Percentiles rank a stretch among this genome's conserved stretches.
phyloP scores from a whole-genome alignment of 2,329 filamentous ascomycete genomes.

The Penicillium sp. region DNA sequence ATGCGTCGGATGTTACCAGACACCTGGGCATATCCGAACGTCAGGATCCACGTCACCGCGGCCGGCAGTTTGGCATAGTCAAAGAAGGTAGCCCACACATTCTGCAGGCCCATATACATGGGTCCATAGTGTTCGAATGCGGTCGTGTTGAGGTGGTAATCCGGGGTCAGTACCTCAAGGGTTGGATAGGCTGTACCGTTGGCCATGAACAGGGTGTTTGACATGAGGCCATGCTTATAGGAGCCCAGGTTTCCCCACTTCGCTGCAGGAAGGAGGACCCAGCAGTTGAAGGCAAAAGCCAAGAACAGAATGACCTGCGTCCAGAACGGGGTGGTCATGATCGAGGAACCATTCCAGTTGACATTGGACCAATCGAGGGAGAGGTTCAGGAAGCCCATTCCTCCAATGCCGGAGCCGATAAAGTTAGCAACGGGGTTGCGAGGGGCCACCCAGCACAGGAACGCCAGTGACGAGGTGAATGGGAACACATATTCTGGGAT shows the following conservation, averaged over 20 bases:
- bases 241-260: conserved; percentile 59
- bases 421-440: conserved; percentile 61
- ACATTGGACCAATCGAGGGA: conserved; percentile 64
- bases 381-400: conserved; percentile 63
- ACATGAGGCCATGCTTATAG: conserved; percentile 59
- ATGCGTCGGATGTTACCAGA: conserved; percentile 49
- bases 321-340: conserved; percentile 58
- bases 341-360: conserved; percentile 51
- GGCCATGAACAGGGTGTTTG: conserved; percentile 55
- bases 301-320: conserved; percentile 61
- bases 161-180: conserved; percentile 43
- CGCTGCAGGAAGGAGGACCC: conserved; percentile 60
- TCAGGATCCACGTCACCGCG: conserved; percentile 59
- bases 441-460: conserved; percentile 65
- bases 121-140: conserved; percentile 52
- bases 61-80: conserved; percentile 62
- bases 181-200: conserved; percentile 53
- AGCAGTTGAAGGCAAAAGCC: conserved; percentile 59
- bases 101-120: conserved; percentile 60
- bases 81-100: conserved; percentile 62
- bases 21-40: conserved; percentile 57
- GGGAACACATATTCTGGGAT: conserved; percentile 63
- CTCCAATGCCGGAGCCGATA: conserved; percentile 61
- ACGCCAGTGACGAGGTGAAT: conserved; percentile 60
- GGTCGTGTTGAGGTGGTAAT: conserved; percentile 52